Evolutionary conservation across 306 rosid genomes (phyloP).

Genomic region (Datisca glomerata): DNA sequence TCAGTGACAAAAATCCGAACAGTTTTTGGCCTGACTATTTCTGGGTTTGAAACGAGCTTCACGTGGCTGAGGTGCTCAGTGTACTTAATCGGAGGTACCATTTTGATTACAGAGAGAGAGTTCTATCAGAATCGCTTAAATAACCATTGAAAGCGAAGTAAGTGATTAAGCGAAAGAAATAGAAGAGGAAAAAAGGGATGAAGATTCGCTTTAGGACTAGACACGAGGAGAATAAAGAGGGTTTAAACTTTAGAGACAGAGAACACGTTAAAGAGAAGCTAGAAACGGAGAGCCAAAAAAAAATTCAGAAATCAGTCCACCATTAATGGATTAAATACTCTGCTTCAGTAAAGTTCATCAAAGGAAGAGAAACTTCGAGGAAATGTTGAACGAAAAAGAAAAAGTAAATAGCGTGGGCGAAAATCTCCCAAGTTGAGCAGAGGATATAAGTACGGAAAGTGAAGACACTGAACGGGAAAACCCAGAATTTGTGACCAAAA

Average conservation of each 20-base stretch:
- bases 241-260: slow-evolving; percentile 12
- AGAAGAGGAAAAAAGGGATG: slow-evolving; percentile 1
- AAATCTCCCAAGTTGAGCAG: too few relatives aligned
- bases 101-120: background rate
- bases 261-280: slow-evolving; percentile 18
- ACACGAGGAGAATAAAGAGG: slow-evolving; percentile 31
- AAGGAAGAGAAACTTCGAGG: slow-evolving; percentile 38
- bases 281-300: slow-evolving; percentile 29
- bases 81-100: slow-evolving; percentile 21
- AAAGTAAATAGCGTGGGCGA: slow-evolving; percentile 1
- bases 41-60: slow-evolving; percentile 15
- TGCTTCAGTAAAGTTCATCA: slow-evolving; percentile 15
- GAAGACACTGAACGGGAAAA: background rate
- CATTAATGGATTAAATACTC: slow-evolving; percentile 18
- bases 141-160: slow-evolving; percentile 30
- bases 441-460: background rate
- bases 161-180: slow-evolving; percentile 1
- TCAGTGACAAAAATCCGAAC: slow-evolving; percentile 56
- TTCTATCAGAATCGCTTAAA: slow-evolving; percentile 13
- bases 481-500: too few relatives aligned
- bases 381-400: background rate
- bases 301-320: slow-evolving; percentile 1
- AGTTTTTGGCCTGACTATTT: slow-evolving; percentile 20
- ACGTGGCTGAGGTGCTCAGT: slow-evolving; percentile 40
- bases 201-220: slow-evolving; percentile 29